Evolutionary conservation across 2,329 filamentous ascomycete genomes (phyloP), one percentile per base, ranked within the genome.

Genomic region (Diaporthe capsici): DNA sequence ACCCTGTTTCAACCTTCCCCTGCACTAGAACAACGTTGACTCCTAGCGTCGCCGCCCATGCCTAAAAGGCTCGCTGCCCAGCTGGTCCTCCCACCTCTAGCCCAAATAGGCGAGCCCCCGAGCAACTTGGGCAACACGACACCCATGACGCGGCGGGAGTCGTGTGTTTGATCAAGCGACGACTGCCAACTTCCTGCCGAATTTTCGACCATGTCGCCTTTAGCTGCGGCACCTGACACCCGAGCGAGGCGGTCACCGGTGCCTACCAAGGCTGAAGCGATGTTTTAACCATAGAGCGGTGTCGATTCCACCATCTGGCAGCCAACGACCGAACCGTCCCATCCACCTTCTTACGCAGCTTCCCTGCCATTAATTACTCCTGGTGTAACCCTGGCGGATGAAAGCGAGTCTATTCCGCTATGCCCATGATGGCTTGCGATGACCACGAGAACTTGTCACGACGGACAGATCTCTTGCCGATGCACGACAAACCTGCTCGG

Each of bases 131-230:
- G 47, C 65, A 53, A 53, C 65, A 17, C 65, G 47, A 37, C 65
- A 53, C 65, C 47, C 47, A 51, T 68, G 47, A 68, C 65, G 65
- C 65, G 65, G 65, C 65, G 44, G 31, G 34, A 53, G 47, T 68
- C 65, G 47, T 68, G 61, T 65, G 63, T 68, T 68, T 68, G 47
- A 68, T 42, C 47, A 68, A 68, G 65, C 65, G 65, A 68, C 47
- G 47, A 53, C 47, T 37, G 47, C 31, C 47, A 53, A 20, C 34
- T 17, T 28, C 31, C 13, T 28, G 9, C 65, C 65, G 22, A 42
- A 15, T 39, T 53, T 20, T 39, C 13, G 1, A 68, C 65, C 65
- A 53, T 3, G 12, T 10, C n/a, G 34, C 31, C 22, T 7, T 17
- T 17, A 25, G 20, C 28, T 51, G 28, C 63, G 63, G 63, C 42